Percentiles rank a stretch among this genome's conserved stretches.
Conservation (phyloP, 345 rosid genomes). For the Eucalyptus curtisii region DNA sequence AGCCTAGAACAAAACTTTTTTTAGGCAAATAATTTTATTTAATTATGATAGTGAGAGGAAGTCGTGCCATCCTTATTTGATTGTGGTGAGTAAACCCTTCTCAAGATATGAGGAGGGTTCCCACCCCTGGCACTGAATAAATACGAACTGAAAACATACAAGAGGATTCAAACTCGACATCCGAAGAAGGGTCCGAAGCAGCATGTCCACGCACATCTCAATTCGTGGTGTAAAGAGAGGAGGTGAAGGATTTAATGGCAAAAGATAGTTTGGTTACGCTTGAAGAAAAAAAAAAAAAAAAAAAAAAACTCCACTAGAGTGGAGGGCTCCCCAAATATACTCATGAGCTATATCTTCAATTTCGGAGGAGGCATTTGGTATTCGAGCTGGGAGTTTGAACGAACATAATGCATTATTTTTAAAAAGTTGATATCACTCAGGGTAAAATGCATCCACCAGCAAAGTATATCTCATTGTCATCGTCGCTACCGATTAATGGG, state of each 20-base stretch:
- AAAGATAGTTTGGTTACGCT: background rate
- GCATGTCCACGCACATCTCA: background rate
- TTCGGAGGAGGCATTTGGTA: background rate
- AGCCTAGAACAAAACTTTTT: background rate
- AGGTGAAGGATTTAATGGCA: background rate
- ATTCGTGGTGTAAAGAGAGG: background rate
- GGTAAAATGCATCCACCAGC: background rate
- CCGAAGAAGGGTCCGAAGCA: background rate
- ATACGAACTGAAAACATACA: background rate
- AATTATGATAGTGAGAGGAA: background rate
- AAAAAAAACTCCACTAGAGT: background rate
- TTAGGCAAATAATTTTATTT: background rate
- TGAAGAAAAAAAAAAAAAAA: no score
- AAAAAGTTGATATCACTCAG: background rate
- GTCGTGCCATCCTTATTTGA: background rate
- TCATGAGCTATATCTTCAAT: background rate
- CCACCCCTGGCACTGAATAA: background rate
- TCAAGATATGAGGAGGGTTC: background rate
- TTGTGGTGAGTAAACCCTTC: background rate
- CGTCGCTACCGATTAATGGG: background rate
- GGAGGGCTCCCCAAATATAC: background rate
- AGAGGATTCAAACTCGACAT: background rate
- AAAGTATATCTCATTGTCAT: background rate
- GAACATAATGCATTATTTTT: background rate
- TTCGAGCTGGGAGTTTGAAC: background rate